Evolutionary conservation across 306 rosid genomes (phyloP).

Genomic region (Citrullus amarus): DNA sequence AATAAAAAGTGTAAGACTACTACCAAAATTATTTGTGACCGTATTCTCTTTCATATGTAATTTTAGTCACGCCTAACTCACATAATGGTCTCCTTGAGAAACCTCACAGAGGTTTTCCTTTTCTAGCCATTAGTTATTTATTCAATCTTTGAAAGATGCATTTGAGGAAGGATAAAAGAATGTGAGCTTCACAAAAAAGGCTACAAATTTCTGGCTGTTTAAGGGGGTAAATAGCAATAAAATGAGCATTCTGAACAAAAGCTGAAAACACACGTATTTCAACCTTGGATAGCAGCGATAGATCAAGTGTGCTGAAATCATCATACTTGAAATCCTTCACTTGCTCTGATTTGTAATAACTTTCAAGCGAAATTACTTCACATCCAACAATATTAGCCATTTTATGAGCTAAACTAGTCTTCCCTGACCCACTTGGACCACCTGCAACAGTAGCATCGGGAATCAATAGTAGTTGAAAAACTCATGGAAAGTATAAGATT

Average conservation of each 20-base stretch:
- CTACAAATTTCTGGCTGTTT: background rate
- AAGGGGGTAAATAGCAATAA: background rate
- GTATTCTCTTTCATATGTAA: background rate
- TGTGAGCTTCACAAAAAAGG: background rate
- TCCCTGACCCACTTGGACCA: slow-evolving; percentile 99
- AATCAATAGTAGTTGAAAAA: background rate
- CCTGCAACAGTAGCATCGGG: slow-evolving; percentile 41
- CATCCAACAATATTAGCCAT: slow-evolving; percentile 98
- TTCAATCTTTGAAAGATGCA: background rate
- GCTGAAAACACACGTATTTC: background rate
- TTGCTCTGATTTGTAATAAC: slow-evolving; percentile 70
- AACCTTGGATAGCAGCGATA: slow-evolving; percentile 84
- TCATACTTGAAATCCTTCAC: slow-evolving; percentile 90
- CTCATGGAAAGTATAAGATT: slow-evolving; percentile 10
- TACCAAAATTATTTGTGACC: background rate
- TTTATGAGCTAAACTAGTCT: slow-evolving; percentile 99
- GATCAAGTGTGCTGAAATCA: slow-evolving; percentile 76
- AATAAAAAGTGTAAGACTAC: slow-evolving; percentile 17
- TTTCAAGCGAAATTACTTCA: slow-evolving; percentile 90
- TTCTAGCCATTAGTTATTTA: background rate
- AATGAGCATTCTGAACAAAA: background rate
- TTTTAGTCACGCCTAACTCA: background rate
- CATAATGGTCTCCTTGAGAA: background rate
- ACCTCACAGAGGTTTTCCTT: background rate
- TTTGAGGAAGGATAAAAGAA: background rate